Percentiles rank a stretch among this genome's conserved stretches.
Evolutionary conservation across 1,284 basidiomycete genomes (phyloP).

Genomic region (Ustilago bromivora): DNA sequence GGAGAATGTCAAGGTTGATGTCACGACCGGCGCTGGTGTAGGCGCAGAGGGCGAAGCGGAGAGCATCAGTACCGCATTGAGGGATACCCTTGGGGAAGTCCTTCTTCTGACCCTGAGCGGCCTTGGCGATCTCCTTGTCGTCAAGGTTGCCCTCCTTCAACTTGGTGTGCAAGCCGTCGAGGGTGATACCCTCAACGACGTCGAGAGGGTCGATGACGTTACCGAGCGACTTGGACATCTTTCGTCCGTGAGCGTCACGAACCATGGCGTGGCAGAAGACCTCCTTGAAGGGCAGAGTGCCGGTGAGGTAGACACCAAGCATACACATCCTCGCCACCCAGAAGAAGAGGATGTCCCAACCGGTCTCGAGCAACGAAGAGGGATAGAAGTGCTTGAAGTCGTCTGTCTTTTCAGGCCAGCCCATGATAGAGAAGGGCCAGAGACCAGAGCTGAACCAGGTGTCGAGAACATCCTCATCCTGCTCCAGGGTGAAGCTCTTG

Average conservation of each 20-base stretch:
- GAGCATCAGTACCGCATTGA: slow-evolving; percentile 96
- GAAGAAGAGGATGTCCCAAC: slow-evolving; percentile 99
- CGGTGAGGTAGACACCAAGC: slow-evolving; percentile 90
- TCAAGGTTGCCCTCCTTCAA: slow-evolving; percentile 92
- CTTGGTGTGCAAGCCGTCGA: slow-evolving; percentile 89
- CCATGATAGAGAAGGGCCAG: slow-evolving; percentile 98
- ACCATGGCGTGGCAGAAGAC: slow-evolving; percentile 99
- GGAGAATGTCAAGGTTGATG: slow-evolving; percentile 82
- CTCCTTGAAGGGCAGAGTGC: slow-evolving; percentile 91
- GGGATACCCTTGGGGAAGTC: slow-evolving; percentile 99
- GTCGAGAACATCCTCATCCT: slow-evolving; percentile 97
- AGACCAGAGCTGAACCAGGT: slow-evolving; percentile 99
- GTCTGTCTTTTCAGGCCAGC: slow-evolving; percentile 82
- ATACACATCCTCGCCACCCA: slow-evolving; percentile 99
- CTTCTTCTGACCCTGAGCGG: slow-evolving; percentile 95
- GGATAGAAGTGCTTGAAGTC: slow-evolving; percentile 81
- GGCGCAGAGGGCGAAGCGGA: slow-evolving; percentile 93
- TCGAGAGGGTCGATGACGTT: slow-evolving; percentile 99
- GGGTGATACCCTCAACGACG: slow-evolving; percentile 86
- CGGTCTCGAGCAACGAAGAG: slow-evolving; percentile 89
- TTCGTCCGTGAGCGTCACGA: slow-evolving; percentile 96
- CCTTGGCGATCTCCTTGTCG: slow-evolving; percentile 91
- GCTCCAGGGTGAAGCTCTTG: slow-evolving; percentile 80
- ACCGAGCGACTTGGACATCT: slow-evolving; percentile 98
- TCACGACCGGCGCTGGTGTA: slow-evolving; percentile 80